A percentile compares a stretch with the other conserved stretches of the same genome.
These are phyloP conservation scores for Quercus wislizeni DNA, from an alignment of 306 rosid species.

Conservation along the genomic window DNA sequence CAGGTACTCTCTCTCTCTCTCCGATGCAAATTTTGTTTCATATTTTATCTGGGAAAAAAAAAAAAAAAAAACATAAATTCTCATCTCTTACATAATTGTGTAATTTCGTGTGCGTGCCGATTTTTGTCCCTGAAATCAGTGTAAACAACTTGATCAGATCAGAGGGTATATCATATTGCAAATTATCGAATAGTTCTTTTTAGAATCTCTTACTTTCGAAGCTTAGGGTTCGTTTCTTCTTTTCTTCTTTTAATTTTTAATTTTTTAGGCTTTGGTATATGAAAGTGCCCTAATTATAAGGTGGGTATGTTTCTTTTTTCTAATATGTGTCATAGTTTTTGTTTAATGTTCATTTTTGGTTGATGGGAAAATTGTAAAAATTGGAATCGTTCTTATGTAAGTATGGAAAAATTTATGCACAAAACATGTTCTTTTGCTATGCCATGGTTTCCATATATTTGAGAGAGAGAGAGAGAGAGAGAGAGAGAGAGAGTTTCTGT, in stretches of 20 bases:
- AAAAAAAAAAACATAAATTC: neutral
- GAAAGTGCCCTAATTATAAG: neutral
- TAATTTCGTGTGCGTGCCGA: no score
- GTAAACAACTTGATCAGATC: neutral
- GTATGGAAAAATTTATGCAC: neutral
- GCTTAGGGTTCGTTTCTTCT: neutral
- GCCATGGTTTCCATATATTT: neutral
- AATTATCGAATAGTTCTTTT: neutral
- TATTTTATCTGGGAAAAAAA: neutral
- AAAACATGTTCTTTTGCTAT: neutral
- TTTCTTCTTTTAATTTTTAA: neutral
- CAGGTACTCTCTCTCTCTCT: neutral
- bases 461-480: neutral
- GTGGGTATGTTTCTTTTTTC: neutral
- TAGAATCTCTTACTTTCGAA: neutral
- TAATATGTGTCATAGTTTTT: neutral
- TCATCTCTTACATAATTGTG: neutral
- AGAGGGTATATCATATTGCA: neutral
- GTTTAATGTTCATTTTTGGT: neutral
- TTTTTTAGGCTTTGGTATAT: neutral
- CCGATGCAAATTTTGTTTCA: neutral
- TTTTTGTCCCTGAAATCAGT: no score
- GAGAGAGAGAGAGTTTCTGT: neutral
- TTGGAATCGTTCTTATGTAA: neutral
- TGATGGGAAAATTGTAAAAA: neutral